phyloP scores from a whole-genome alignment of 495 filamentous ascomycete species.

The Corynascus novoguineensis region DNA sequence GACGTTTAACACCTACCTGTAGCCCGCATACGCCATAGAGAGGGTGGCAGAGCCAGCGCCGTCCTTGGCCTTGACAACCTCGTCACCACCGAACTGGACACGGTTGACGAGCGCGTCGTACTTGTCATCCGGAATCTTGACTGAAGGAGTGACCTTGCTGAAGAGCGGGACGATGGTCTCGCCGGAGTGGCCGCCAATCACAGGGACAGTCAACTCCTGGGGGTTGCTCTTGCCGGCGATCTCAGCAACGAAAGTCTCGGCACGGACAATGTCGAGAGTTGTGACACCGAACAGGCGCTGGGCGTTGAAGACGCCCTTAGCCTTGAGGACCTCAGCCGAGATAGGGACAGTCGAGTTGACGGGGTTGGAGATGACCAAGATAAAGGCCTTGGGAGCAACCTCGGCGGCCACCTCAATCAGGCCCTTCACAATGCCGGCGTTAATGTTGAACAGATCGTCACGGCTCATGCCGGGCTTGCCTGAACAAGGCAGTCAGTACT shows the following conservation, averaged over 20 bases:
- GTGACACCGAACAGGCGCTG: constrained; percentile 96
- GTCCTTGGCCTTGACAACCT: constrained; percentile 97
- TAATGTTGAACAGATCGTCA: constrained; percentile 98
- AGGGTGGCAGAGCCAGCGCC: constrained; percentile 92
- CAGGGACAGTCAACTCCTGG: constrained; percentile 74
- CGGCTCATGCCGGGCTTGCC: constrained; percentile 99
- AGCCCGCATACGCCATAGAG: constrained; percentile 97
- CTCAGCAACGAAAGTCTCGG: constrained; percentile 90
- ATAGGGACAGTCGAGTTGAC: constrained; percentile 99
- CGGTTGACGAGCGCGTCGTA: constrained; percentile 82
- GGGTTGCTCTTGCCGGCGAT: constrained; percentile 77
- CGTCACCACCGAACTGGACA: constrained; percentile 96
- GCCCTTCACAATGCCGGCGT: constrained; percentile 87
- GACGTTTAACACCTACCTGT: constrained; percentile 52
- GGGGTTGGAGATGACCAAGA: constrained; percentile 96
- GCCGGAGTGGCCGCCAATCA: constrained; percentile 94
- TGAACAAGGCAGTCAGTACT: constrained; percentile 32
- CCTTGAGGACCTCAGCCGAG: constrained; percentile 91
- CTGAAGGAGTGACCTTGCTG: constrained; percentile 75
- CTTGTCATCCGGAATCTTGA: constrained; percentile 79
- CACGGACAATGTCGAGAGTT: constrained; percentile 94
- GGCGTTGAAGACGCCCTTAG: constrained; percentile 84
- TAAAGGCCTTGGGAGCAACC: constrained; percentile 80
- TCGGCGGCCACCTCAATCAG: constrained; percentile 81
- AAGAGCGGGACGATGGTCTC: constrained; percentile 97